A percentile compares a stretch with the other conserved stretches of the same genome.
phyloP scores from a whole-genome alignment of 129 eudicot genomes.

The Lactuca saligna region DNA sequence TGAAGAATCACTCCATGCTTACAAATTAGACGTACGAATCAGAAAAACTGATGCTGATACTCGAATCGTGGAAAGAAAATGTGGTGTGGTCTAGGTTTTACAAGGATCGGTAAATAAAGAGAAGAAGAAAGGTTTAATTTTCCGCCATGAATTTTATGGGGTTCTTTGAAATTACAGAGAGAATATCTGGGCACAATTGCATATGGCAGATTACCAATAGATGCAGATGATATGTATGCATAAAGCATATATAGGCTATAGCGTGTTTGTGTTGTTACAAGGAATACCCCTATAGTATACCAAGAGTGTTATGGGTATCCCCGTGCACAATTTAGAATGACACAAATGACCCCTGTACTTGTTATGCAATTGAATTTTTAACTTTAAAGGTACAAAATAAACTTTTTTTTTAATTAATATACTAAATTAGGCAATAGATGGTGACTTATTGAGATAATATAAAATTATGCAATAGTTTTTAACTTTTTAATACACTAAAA shows the following conservation, averaged over 20 bases:
- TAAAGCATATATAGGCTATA: conserved; percentile 6
- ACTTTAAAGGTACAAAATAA: background rate
- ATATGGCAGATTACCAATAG: background rate
- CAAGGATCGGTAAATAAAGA: background rate
- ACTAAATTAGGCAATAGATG: background rate
- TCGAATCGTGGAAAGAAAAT: conserved; percentile 14
- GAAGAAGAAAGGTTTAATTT: background rate
- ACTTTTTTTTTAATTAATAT: too few relatives aligned
- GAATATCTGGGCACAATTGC: conserved; percentile 10
- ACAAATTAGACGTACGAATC: conserved; percentile 19
- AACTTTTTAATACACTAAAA: too few relatives aligned
- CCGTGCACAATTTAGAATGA: background rate
- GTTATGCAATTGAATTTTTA: background rate
- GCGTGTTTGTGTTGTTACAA: background rate
- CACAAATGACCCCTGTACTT: background rate
- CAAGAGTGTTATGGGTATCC: background rate
- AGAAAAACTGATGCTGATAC: background rate
- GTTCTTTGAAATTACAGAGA: background rate
- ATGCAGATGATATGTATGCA: conserved; percentile 9
- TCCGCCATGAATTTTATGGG: conserved; percentile 9
- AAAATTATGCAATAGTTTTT: background rate
- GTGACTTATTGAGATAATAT: too few relatives aligned
- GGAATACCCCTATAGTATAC: conserved; percentile 7
- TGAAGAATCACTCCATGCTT: conserved; percentile 25
- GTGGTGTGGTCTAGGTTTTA: conserved; percentile 11